These are phyloP conservation scores for Colletotrichum tabaci DNA, from an alignment of 2,329 filamentous ascomycete genomes.

Conservation along the genomic window DNA sequence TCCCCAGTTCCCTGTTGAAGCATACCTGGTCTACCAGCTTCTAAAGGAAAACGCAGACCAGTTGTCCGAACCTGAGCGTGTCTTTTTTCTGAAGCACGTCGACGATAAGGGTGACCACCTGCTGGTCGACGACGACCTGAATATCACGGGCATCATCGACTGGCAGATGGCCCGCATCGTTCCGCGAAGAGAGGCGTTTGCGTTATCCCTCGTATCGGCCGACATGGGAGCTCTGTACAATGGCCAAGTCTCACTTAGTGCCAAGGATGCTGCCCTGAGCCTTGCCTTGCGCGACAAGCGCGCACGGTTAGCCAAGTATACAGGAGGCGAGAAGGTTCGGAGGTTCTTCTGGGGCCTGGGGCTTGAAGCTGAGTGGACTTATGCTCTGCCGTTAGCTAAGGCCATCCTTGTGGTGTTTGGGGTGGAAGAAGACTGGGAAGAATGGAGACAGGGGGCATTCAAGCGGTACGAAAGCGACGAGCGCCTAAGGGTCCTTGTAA, in stretches of 20 bases:
- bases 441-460: no score
- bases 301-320: neutral
- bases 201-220: slow-evolving; percentile 8
- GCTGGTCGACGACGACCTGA: slow-evolving; percentile 57
- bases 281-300: slow-evolving; percentile 37
- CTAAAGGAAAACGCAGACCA: slow-evolving; percentile 49
- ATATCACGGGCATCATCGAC: slow-evolving; percentile 54
- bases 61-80: slow-evolving; percentile 49
- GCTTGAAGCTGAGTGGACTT: slow-evolving; percentile 42
- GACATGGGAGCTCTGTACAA: slow-evolving; percentile 31
- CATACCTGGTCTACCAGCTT: slow-evolving; percentile 57
- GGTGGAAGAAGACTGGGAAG: no score
- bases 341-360: slow-evolving; percentile 46
- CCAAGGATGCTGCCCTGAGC: slow-evolving; percentile 38
- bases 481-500: no score
- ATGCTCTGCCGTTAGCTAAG: slow-evolving; percentile 44
- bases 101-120: slow-evolving; percentile 64
- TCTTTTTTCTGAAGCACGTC: slow-evolving; percentile 55
- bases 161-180: slow-evolving; percentile 46
- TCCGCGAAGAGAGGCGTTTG: slow-evolving; percentile 23
- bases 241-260: slow-evolving; percentile 40
- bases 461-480: no score
- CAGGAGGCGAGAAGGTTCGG: slow-evolving; percentile 43
- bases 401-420: slow-evolving; percentile 30
- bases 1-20: slow-evolving; percentile 47